Conservation (phyloP, 306 rosid genomes). For the Vicia villosa region DNA sequence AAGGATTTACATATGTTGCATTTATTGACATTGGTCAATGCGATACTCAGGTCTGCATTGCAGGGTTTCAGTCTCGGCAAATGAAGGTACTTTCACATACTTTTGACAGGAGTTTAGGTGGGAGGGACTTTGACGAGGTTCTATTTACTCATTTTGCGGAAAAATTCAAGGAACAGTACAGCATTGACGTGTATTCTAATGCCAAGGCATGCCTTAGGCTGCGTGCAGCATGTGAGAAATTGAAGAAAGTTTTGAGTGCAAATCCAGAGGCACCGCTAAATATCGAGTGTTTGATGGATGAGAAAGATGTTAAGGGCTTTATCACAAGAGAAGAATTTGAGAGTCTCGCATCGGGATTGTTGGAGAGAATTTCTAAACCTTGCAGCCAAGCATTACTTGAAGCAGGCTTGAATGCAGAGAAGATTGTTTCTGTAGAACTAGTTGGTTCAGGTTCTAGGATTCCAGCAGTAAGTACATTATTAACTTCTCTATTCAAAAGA, state of each 20-base stretch:
- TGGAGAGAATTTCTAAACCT: conserved; percentile 70
- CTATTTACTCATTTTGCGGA: conserved; percentile 80
- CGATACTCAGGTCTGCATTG: conserved; percentile 88
- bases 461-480: conserved; percentile 71
- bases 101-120: conserved; percentile 78
- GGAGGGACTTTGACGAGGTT: conserved; percentile 93
- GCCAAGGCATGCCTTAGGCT: conserved; percentile 81
- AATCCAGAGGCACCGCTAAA: conserved; percentile 92
- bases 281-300: conserved; percentile 97
- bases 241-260: conserved; percentile 96
- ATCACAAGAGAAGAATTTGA: conserved; percentile 95
- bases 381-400: conserved; percentile 71
- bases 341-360: conserved; percentile 65
- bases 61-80: conserved; percentile 69
- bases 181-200: conserved; percentile 72
- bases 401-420: conserved; percentile 61
- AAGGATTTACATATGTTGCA: conserved; percentile 60
- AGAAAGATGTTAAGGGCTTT: conserved; percentile 92
- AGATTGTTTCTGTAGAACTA: conserved; percentile 81
- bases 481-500: conserved; percentile 62
- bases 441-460: conserved; percentile 97
- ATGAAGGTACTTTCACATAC: conserved; percentile 84
- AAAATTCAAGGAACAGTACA: conserved; percentile 69
- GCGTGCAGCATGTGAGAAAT: conserved; percentile 84
- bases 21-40: conserved; percentile 95